Evolutionary conservation across 1,139 yeast species (phyloP).

Genomic region (Saccharomyces uvarum): DNA sequence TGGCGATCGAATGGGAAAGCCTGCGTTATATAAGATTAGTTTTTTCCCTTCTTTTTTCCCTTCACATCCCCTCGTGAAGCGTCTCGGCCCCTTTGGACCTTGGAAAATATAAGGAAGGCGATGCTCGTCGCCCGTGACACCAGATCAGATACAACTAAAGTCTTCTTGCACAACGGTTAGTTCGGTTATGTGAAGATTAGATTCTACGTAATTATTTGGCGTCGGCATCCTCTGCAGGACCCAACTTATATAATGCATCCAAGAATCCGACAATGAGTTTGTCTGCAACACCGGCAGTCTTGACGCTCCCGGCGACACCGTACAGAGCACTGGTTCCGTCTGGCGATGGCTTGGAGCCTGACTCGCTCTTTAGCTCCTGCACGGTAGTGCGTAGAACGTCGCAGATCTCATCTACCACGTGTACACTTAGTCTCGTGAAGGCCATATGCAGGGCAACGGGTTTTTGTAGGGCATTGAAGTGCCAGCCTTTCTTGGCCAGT

Average conservation of each 20-base stretch:
- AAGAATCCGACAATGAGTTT: conserved; percentile 68
- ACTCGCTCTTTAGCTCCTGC: conserved; percentile 36
- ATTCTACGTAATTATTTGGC: not conserved
- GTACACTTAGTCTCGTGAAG: conserved; percentile 62
- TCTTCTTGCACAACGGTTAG: not conserved
- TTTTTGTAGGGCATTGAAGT: conserved; percentile 71
- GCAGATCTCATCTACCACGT: conserved; percentile 56
- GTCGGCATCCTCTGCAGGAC: conserved; percentile 11
- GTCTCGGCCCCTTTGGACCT: conserved; percentile 2
- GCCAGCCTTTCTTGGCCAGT: conserved; percentile 75
- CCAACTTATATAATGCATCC: conserved; percentile 50
- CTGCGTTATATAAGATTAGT: conserved; percentile 1
- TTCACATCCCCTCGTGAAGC: not conserved
- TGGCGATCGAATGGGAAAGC: not conserved
- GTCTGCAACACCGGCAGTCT: conserved; percentile 81
- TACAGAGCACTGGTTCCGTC: conserved; percentile 76
- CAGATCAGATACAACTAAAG: not conserved
- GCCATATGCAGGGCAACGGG: conserved; percentile 93
- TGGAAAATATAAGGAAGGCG: not conserved
- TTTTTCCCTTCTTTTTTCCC: conserved; percentile 1
- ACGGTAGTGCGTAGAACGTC: conserved; percentile 47
- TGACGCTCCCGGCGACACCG: conserved; percentile 89
- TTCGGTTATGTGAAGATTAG: not conserved
- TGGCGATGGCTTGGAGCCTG: conserved; percentile 29
- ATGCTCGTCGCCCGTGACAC: conserved; percentile 1